These are phyloP conservation scores for Stramenopiles sp. DNA, from an alignment of 352 stramenopile genomes.

Conservation along the genomic window DNA sequence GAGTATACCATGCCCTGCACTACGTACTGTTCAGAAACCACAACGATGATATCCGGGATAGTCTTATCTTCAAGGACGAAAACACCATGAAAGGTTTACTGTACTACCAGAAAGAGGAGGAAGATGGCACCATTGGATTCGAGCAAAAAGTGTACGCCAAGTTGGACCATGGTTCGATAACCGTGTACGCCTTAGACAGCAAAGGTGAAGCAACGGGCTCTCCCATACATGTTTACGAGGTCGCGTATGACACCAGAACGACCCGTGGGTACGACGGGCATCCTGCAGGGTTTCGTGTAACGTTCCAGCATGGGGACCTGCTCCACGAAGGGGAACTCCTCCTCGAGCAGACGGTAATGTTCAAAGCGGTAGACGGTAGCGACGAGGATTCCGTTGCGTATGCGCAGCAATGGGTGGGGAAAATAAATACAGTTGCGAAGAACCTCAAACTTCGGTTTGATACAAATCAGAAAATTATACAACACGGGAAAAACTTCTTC, in stretches of 20 bases:
- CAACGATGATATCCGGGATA: not conserved
- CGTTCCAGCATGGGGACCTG: not conserved
- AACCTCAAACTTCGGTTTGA: not conserved
- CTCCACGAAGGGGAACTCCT: not conserved
- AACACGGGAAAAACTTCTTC: not conserved
- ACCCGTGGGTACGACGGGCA: not conserved
- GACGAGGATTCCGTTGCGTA: too few species aligned
- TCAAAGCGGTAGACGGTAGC: not conserved
- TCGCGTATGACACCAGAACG: not conserved
- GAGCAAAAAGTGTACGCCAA: not conserved
- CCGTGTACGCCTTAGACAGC: not conserved
- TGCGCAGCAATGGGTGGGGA: not conserved
- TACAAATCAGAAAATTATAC: not conserved
- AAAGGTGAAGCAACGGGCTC: not conserved
- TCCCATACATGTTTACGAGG: not conserved
- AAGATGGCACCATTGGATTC: not conserved
- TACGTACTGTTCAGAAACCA: not conserved
- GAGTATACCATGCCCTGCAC: not conserved
- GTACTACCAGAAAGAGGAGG: not conserved
- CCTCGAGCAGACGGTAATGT: not conserved
- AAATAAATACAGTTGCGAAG: not conserved
- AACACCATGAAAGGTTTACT: not conserved
- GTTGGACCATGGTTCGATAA: not conserved
- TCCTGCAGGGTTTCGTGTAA: not conserved
- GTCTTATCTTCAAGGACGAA: not conserved